These are phyloP conservation scores for Emmonsiellopsis sp. DNA, from an alignment of 2,329 filamentous ascomycete genomes.

Conservation along the genomic window DNA sequence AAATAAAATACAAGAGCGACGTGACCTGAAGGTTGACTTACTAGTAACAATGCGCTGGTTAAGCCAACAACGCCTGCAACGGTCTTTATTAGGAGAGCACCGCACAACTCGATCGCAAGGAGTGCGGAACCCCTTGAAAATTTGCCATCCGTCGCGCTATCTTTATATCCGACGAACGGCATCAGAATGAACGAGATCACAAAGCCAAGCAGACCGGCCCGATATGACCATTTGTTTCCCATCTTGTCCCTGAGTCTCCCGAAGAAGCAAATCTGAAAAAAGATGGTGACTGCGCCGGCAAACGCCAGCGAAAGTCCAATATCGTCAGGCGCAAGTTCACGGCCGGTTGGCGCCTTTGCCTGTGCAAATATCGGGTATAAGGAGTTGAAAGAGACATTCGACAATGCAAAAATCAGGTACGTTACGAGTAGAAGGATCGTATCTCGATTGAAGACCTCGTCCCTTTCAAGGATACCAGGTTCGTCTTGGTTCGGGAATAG, in stretches of 20 bases:
- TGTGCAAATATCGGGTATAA: constrained; percentile 90
- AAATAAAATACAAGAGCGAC: neutral
- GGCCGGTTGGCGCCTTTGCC: constrained; percentile 63
- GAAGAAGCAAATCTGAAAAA: constrained; percentile 84
- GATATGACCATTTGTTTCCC: constrained; percentile 80
- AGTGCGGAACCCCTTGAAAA: constrained; percentile 55
- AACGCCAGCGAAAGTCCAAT: constrained; percentile 81
- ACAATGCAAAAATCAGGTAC: constrained; percentile 86
- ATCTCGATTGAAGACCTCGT: constrained; percentile 64
- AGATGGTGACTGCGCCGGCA: constrained; percentile 72
- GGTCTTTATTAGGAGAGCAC: constrained; percentile 77
- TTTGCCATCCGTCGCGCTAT: constrained; percentile 45
- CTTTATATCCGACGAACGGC: constrained; percentile 77
- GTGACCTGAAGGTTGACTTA: constrained; percentile 35
- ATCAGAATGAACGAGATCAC: constrained; percentile 75
- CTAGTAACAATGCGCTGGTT: constrained; percentile 78
- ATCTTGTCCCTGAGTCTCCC: constrained; percentile 65
- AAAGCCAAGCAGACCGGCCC: constrained; percentile 67
- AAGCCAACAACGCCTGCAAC: constrained; percentile 81
- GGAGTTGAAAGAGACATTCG: constrained; percentile 91
- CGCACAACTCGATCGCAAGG: constrained; percentile 72
- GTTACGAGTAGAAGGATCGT: constrained; percentile 73
- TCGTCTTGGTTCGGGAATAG: constrained; percentile 31
- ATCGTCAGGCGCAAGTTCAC: constrained; percentile 62
- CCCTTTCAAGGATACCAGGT: constrained; percentile 41